Percentiles rank a stretch among this genome's conserved stretches.
phyloP scores from a whole-genome alignment of 225 moss, liverwort and hornwort genomes.

The Polytrichum formosum region DNA sequence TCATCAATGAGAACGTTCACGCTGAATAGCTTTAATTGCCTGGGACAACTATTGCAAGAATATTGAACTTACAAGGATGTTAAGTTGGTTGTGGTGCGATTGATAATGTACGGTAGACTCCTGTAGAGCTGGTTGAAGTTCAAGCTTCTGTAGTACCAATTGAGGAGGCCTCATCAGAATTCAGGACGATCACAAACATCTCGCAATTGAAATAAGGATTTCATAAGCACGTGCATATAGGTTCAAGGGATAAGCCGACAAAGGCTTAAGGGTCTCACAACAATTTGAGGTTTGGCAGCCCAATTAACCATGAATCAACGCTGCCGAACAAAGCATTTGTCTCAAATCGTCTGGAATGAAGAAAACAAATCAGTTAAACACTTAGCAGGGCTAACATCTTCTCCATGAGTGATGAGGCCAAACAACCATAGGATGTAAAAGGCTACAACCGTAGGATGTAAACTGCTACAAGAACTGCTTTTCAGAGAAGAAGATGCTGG shows the following conservation, averaged over 20 bases:
- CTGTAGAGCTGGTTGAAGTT: conserved; percentile 36
- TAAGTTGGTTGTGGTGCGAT: conserved; percentile 34
- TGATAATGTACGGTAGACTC: conserved; percentile 29
- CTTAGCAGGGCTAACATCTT: too few species aligned
- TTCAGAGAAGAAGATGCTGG: neutral
- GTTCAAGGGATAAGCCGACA: neutral
- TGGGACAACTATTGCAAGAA: too few species aligned
- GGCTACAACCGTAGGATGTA: too few species aligned
- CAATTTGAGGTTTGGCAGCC: conserved; percentile 18
- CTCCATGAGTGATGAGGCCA: too few species aligned
- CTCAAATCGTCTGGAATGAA: conserved; percentile 35
- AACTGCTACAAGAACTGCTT: too few species aligned
- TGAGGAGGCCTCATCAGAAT: too few species aligned
- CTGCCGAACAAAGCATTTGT: conserved; percentile 27
- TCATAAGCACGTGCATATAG: neutral
- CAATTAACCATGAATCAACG: conserved; percentile 15
- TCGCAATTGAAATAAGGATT: too few species aligned
- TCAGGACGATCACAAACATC: too few species aligned
- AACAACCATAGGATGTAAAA: too few species aligned
- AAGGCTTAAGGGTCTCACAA: conserved; percentile 14
- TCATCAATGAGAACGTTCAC: too few species aligned
- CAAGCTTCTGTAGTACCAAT: conserved; percentile 11
- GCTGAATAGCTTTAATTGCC: too few species aligned
- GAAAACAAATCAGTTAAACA: neutral
- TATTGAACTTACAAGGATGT: conserved; percentile 14